A percentile compares a stretch with the other conserved stretches of the same genome.
Conservation (phyloP, 2,329 filamentous ascomycete species). For the Nemania bipapillata region DNA sequence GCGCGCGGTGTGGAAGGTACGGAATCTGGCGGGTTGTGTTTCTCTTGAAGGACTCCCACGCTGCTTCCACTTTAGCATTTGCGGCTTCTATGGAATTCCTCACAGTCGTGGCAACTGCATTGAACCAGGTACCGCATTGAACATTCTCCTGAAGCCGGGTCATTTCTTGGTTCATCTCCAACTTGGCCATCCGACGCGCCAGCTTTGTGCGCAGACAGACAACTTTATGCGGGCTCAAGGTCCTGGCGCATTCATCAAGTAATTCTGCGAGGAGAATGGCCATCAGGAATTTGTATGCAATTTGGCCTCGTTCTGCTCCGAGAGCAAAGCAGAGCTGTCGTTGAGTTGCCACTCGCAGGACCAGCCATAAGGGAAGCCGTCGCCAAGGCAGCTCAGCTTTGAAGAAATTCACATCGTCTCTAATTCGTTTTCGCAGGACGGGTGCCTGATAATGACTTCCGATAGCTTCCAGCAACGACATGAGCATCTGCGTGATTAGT, state of each 20-base stretch:
- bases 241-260: slow-evolving; percentile 54
- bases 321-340: slow-evolving; percentile 60
- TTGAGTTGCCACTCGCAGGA: slow-evolving; percentile 68
- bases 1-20: slow-evolving; percentile 54
- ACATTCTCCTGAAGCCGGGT: background rate
- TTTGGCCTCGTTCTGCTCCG: slow-evolving; percentile 56
- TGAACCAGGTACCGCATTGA: slow-evolving; percentile 49
- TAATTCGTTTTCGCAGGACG: slow-evolving; percentile 65
- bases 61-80: slow-evolving; percentile 47
- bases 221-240: slow-evolving; percentile 51
- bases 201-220: slow-evolving; percentile 63
- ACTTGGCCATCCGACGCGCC: slow-evolving; percentile 67
- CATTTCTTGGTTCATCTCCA: slow-evolving; percentile 55
- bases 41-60: slow-evolving; percentile 57
- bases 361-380: slow-evolving; percentile 69
- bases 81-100: slow-evolving; percentile 48
- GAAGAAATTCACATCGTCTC: slow-evolving; percentile 69
- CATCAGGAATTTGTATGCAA: slow-evolving; percentile 69
- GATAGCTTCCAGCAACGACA: slow-evolving; percentile 67
- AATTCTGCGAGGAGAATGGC: slow-evolving; percentile 60
- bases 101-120: slow-evolving; percentile 46
- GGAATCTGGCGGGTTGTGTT: slow-evolving; percentile 55
- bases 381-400: slow-evolving; percentile 67
- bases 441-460: slow-evolving; percentile 56
- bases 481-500: slow-evolving; percentile 68